These are phyloP conservation scores for Epicoccum sorghinum DNA, from an alignment of 2,329 filamentous ascomycete genomes.

Conservation along the genomic window DNA sequence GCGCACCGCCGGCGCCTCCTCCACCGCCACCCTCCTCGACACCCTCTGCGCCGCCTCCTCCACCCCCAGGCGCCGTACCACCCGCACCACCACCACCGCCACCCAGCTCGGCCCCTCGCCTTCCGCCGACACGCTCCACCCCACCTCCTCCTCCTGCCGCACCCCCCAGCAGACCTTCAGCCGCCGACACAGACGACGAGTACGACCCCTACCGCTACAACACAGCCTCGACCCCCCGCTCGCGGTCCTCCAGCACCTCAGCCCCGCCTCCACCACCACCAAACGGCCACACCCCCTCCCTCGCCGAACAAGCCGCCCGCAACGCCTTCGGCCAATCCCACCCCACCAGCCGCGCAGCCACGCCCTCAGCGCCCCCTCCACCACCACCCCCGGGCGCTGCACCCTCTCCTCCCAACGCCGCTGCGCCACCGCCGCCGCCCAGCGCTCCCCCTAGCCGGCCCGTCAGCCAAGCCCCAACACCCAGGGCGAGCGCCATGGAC, in stretches of 20 bases:
- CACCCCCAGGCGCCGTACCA: slow-evolving; percentile 51
- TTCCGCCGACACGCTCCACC: slow-evolving; percentile 21
- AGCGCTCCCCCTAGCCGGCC: slow-evolving; percentile 37
- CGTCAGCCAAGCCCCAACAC: slow-evolving; percentile 40
- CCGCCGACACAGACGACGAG: slow-evolving; percentile 28
- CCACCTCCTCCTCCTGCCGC: slow-evolving; percentile 33
- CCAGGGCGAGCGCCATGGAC: slow-evolving; percentile 69
- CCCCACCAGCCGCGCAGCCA: slow-evolving; percentile 43
- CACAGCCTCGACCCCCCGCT: slow-evolving; percentile 1
- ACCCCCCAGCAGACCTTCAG: slow-evolving; percentile 45
- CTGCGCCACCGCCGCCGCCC: slow-evolving; percentile 38
- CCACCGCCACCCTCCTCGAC: slow-evolving; percentile 48
- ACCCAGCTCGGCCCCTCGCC: slow-evolving; percentile 43
- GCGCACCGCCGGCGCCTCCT: slow-evolving; percentile 43
- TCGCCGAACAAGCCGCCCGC: slow-evolving; percentile 65
- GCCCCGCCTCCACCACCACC: slow-evolving; percentile 65
- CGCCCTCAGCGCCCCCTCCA: slow-evolving; percentile 49
- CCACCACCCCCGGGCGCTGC: slow-evolving; percentile 54
- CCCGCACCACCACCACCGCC: slow-evolving; percentile 35
- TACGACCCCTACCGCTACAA: slow-evolving; percentile 54
- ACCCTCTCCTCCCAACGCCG: slow-evolving; percentile 56
- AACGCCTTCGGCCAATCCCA: slow-evolving; percentile 55
- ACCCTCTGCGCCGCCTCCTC: slow-evolving; percentile 51
- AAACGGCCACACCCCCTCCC: slow-evolving; percentile 52
- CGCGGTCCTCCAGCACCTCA: slow-evolving; percentile 32